phyloP scores from a whole-genome alignment of 495 filamentous ascomycete genomes.

The Penicillium cinerascens region DNA sequence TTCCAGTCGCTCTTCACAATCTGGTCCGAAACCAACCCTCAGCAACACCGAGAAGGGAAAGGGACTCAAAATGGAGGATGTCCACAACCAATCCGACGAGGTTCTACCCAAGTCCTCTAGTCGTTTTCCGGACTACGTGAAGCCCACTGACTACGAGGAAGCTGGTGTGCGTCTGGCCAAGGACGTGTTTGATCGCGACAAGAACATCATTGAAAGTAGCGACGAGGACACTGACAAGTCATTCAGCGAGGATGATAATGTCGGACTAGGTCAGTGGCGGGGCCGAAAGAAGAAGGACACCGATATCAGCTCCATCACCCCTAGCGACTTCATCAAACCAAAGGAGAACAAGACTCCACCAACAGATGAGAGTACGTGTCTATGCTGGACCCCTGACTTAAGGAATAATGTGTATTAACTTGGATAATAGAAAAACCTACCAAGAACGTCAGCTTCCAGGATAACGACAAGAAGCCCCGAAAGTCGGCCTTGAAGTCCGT shows the following conservation, averaged over 20 bases:
- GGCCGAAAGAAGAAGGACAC: conserved; percentile 26
- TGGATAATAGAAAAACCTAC: conserved; percentile 4
- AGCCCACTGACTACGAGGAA: conserved; percentile 27
- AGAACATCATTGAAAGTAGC: conserved; percentile 47
- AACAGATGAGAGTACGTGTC: conserved; percentile 65
- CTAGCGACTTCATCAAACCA: conserved; percentile 18
- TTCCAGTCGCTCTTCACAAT: conserved; percentile 24
- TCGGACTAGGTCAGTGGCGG: conserved; percentile 31
- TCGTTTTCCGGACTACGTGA: conserved; percentile 49
- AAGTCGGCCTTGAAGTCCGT: conserved; percentile 52
- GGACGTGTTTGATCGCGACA: conserved; percentile 65
- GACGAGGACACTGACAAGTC: conserved; percentile 47
- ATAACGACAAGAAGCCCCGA: conserved; percentile 21
- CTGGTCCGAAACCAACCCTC: conserved; percentile 28
- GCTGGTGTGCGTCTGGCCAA: conserved; percentile 64
- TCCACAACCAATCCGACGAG: conserved; percentile 65
- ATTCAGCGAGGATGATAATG: conserved; percentile 47
- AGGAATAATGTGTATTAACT: background rate
- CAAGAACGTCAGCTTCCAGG: conserved; percentile 1
- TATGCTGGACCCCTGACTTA: background rate
- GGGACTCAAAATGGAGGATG: conserved; percentile 53
- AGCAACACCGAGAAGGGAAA: conserved; percentile 46
- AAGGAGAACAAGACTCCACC: conserved; percentile 8
- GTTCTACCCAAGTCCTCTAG: conserved; percentile 54
- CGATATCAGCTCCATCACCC: conserved; percentile 20